Evolutionary conservation across 2,329 filamentous ascomycete genomes (phyloP).

Genomic region (Dothistroma pini): DNA sequence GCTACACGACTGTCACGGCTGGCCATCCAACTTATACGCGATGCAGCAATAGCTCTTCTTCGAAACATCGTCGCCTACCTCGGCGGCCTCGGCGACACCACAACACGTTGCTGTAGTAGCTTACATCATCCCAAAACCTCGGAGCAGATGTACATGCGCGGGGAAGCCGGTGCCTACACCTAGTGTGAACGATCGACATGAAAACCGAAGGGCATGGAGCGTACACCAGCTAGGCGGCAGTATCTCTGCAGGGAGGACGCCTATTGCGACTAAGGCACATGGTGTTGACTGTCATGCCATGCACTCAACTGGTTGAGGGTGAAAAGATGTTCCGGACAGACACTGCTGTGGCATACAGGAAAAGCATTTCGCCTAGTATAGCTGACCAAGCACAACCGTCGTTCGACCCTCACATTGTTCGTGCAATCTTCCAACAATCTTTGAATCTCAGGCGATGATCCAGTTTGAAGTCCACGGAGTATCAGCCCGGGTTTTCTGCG

Average conservation of each 20-base stretch:
- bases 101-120: neutral
- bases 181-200: neutral
- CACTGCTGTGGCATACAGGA: too few species aligned
- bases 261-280: neutral
- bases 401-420: too few species aligned
- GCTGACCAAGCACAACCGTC: too few species aligned
- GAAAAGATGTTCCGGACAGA: too few species aligned
- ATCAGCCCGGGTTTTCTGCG: too few species aligned
- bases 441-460: too few species aligned
- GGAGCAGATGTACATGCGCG: neutral
- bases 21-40: neutral
- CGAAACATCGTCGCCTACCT: neutral
- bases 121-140: neutral
- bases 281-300: neutral
- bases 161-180: neutral
- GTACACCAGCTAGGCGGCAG: neutral
- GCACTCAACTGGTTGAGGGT: too few species aligned
- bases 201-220: neutral
- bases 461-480: too few species aligned
- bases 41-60: neutral
- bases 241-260: neutral
- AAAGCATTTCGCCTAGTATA: too few species aligned
- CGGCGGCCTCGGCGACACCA: neutral
- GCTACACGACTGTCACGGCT: neutral
- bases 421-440: too few species aligned